Percentiles rank a stretch among this genome's conserved stretches.
These are phyloP conservation scores for Dothideomycetidae sp. DNA, from an alignment of 2,329 filamentous ascomycete genomes.

Conservation along the genomic window DNA sequence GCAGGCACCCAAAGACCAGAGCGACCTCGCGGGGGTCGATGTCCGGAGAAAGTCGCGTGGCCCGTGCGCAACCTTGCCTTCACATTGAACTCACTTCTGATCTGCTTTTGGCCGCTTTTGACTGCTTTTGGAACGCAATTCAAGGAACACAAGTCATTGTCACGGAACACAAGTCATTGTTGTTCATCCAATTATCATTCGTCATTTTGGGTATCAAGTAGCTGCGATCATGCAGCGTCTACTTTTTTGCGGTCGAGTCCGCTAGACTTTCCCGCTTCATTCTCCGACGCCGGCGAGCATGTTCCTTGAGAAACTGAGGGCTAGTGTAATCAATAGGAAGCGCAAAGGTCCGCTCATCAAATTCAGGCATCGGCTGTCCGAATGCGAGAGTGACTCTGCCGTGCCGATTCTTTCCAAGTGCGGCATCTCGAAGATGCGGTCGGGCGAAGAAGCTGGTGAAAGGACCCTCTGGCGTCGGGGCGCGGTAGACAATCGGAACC, in stretches of 20 bases:
- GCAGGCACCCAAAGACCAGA: neutral
- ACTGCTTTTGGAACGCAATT: too few relatives aligned
- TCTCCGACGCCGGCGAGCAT: constrained; percentile 48
- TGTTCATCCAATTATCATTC: neutral
- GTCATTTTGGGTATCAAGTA: constrained; percentile 8
- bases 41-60: too few relatives aligned
- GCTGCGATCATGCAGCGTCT: constrained; percentile 4
- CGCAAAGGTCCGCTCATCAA: constrained; percentile 55
- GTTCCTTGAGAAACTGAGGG: constrained; percentile 34
- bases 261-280: constrained; percentile 38
- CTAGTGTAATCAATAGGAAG: constrained; percentile 52
- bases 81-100: neutral
- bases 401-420: constrained; percentile 57
- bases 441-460: constrained; percentile 83
- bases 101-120: neutral
- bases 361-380: constrained; percentile 65
- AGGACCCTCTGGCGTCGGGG: constrained; percentile 36
- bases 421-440: constrained; percentile 62
- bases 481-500: constrained; percentile 17
- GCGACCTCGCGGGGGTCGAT: neutral
- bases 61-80: neutral
- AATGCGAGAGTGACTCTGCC: constrained; percentile 63
- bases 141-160: too few relatives aligned
- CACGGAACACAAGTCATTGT: too few relatives aligned
- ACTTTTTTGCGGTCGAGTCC: constrained; percentile 18